Evolutionary conservation across 192 early-diverging fungal genomes (phyloP).

Genomic region (Coemansia sp.): DNA sequence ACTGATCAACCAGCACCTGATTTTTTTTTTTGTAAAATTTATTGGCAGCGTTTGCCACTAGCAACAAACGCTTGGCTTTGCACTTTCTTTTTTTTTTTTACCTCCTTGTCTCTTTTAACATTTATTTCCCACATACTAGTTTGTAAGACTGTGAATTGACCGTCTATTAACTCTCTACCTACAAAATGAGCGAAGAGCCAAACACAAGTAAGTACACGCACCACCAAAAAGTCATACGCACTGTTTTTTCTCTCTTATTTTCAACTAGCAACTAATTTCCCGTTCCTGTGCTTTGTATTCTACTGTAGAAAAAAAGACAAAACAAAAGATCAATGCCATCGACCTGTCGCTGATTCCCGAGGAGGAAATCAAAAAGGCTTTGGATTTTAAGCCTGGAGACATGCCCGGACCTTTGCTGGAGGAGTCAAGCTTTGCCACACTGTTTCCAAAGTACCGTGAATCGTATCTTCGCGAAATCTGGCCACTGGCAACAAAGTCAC

Average conservation of each 20-base stretch:
- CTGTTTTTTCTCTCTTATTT: not conserved
- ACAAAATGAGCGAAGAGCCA: conserved; percentile 1
- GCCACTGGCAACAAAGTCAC: conserved; percentile 78
- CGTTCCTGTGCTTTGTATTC: not conserved
- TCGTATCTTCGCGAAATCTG: conserved; percentile 88
- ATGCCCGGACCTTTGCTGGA: conserved; percentile 75
- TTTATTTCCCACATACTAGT: not conserved
- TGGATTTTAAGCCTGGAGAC: conserved; percentile 79
- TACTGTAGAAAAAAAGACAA: not conserved
- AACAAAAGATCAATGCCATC: conserved; percentile 32
- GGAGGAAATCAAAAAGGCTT: conserved; percentile 75
- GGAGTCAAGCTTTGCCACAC: conserved; percentile 93
- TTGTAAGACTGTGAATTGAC: no score
- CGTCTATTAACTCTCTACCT: not conserved
- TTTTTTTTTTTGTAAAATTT: conserved; percentile 4
- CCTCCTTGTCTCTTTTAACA: not conserved
- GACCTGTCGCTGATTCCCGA: conserved; percentile 36
- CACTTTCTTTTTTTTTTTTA: conserved; percentile 9
- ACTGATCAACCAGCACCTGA: not conserved
- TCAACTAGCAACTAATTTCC: not conserved
- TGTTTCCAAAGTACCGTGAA: conserved; percentile 99
- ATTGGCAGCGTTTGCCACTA: no score
- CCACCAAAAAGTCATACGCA: not conserved
- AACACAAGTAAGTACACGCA: not conserved
- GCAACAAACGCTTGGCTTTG: no score